Evolutionary conservation across 192 early-diverging fungal genomes (phyloP), one percentile per base, ranked within the genome.

Genomic region (Coemansia sp.): DNA sequence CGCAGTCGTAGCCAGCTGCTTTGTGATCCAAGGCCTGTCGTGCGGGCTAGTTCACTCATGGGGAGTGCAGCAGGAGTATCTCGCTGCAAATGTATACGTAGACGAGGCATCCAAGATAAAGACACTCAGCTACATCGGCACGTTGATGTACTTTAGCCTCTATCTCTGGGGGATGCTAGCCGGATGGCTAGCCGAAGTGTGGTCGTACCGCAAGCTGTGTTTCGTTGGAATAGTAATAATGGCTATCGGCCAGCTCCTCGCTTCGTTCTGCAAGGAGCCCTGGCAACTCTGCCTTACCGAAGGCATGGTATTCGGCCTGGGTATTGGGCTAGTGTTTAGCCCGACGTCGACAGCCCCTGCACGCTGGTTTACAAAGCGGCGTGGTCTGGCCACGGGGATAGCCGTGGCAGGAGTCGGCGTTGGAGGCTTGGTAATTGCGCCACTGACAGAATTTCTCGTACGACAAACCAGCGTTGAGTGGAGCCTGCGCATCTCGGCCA

Each of bases 221-320:
- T 66, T 76, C 33, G 40, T 69, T 16, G 79, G 79, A 13, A 35
- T 64, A 9, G 16, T 78, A 24, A 39, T 79, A 39, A 51, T 82
- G 69, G 71, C 84, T n/a, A 18, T 88, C 1, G 88, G 88, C 14
- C 68, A 88, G 34, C 63, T 89, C 9, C 66, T 88, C 6, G 85
- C 86, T 10, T 86, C 85, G 34, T 89, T 88, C 63, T 71, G 85
- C 10, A 88, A 81, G 10, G 63, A 85, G 55, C 67, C 88, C 0
- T 91, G 89, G 89, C 86, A 89, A 46, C 66, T 91, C 18, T 90
- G 86, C 43, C 59, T 91, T 9, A 69, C 87, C 0, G 85, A 90
- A 38, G 89, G 89, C n/a, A 53, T 90, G 24, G 51, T 91, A 23
- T 88, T 83, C 63, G 88, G 89, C 21, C 4, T 86, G 14, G 88